Base-by-base conservation (phyloP, 306 rosid genomes). In the Dryas octopetala region DNA sequence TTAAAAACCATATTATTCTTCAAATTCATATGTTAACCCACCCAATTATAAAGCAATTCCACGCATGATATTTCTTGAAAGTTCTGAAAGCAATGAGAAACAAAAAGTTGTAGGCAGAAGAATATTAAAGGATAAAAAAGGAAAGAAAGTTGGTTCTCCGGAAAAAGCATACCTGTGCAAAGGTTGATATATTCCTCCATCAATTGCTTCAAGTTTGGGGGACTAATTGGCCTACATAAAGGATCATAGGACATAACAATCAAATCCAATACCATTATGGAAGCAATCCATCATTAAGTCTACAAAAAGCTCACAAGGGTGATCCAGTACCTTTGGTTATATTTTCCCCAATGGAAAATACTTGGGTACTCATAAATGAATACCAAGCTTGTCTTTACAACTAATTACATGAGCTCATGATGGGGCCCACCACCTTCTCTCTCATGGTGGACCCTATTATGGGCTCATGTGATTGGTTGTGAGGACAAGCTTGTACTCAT, bases 31-130 rank as follows among this genome's bases (percentile, higher is more conserved):
- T 7, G 93, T 89, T 7, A 96, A 86, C 74, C 97, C 97, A 12
- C 93, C 92, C 85, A 92, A 74, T 69, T 91, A 97, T 70, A 92
- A 80, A 71, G 96, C 97, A 46, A 95, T 90, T 76, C 97, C 98
- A 4, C 92, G 90, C 97, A 95, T 79, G 38, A 91, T 91, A 72
- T 84, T 91, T 77, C 83, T 89, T 41, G 97, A 91, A 76, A 95
- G 97, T 44, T 85, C 97, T 92, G 91, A 15, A 52, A 73, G 47
- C 40, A 85, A 70, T 60, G 57, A 75, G 73, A 80, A 54, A 80
- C 51, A 40, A 72, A 38, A 49, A 58, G 16, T 45, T 70, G 43
- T 26, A 58, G 51, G 10, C 12, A 60, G 51, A 54, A 71, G 74
- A 66, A 17, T 71, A 66, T 23, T 19, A 50, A 23, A 47, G 45